Evolutionary conservation across 257 asterid genomes (phyloP).

Genomic region (Anisodus acutangulus): DNA sequence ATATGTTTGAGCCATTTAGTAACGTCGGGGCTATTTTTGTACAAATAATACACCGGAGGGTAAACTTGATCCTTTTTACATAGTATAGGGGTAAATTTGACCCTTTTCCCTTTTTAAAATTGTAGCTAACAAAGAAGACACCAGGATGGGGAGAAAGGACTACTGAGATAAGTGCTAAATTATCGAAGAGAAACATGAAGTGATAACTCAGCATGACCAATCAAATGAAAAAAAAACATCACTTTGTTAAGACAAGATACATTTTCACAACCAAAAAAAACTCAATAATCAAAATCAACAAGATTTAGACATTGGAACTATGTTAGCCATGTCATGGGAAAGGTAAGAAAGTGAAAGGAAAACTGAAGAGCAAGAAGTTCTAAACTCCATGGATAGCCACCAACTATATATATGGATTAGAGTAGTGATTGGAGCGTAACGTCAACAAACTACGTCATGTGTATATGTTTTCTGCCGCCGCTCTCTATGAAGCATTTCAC

Average conservation of each 20-base stretch:
- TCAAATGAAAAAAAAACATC: neutral
- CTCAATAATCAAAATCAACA: neutral
- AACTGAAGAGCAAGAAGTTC: slow-evolving; percentile 11
- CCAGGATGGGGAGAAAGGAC: neutral
- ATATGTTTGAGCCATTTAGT: too few relatives aligned
- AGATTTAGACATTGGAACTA: neutral
- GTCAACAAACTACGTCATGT: neutral
- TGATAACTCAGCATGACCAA: neutral
- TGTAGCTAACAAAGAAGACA: neutral
- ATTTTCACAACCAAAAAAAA: neutral
- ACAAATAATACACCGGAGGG: too few relatives aligned
- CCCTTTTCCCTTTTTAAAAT: too few relatives aligned
- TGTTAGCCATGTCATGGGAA: neutral
- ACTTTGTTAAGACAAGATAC: neutral
- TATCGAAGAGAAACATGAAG: neutral
- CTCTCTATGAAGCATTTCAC: slow-evolving; percentile 6
- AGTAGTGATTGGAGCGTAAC: neutral
- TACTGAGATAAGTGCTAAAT: neutral
- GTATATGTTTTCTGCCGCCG: neutral
- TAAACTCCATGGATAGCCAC: neutral
- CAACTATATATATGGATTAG: neutral
- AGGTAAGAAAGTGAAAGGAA: neutral
- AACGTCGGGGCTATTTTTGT: too few relatives aligned
- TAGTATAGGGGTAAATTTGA: too few relatives aligned
- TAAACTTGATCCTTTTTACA: too few relatives aligned